Base-by-base conservation (phyloP, 225 moss, liverwort and hornwort genomes). In the Marchantia polymorpha region DNA sequence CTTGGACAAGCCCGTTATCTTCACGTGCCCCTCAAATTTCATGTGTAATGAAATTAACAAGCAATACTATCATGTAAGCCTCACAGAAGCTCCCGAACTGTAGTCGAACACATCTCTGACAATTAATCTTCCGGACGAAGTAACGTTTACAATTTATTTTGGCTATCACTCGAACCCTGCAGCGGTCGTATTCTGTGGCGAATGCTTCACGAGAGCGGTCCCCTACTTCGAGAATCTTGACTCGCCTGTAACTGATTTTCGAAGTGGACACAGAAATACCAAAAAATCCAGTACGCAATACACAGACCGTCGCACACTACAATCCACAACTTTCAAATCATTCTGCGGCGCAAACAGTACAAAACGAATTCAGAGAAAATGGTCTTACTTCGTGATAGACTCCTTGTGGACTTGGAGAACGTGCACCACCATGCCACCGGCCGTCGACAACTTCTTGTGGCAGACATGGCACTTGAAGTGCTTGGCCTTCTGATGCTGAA, bases 341-440 rank as follows among this genome's bases (percentile, higher is more conserved):
- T 14, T 3, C 10, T 61, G n/a, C 52, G 0, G n/a, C 0, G 14
- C 56, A 58, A 58, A 58, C 29, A 29, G 30, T 12, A 29, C 14
- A 29, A 30, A 39, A 39, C 3, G 20, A 39, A 69, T 12, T 46
- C 7, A 7, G 54, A 17, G 26, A 75, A 39, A 75, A 54, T 12
- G 16, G 7, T 61, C 87, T 55, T 71, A 95, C 95, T 91, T 99
- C 15, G 95, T 89, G 19, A 99, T 91, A 4, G 99, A 95, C 82
- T 99, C 99, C 79, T 99, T 99, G 80, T 99, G 99, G 76, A 99
- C 99, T 91, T 99, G 99, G 17, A 99, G 99, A 46, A 99, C 99
- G 27, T 99, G 99, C 63, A 99, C 95, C 56, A 99, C 91, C 99
- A 99, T 99, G 58, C 99, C 99, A 56, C 93, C 88, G 6, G 99